Evolutionary conservation across 768 basidiomycete species (phyloP), one percentile per base, ranked within the genome.

Genomic region (Tulasnella sp.): DNA sequence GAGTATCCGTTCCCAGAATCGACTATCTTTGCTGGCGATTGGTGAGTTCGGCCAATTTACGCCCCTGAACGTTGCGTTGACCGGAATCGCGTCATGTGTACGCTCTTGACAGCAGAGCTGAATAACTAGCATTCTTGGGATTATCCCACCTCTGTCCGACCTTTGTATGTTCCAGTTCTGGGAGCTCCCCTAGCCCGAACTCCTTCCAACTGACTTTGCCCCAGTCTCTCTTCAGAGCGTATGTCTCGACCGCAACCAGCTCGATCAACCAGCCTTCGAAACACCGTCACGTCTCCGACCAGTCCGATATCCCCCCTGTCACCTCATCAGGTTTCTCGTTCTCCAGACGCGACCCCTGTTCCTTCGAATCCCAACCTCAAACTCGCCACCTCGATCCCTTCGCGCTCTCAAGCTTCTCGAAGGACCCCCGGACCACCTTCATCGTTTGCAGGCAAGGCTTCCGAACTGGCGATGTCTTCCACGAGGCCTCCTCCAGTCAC

Each of bases 291-390:
- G 4, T 60, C 58, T 60, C 58, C 58, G 2, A 22, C 58, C 58
- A 60, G 58, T 22, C 58, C 72, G 12, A 11, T 40, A 37, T 40
- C 72, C 31, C 72, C 72, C 34, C 12, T 74, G 11, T 74, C 72
- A 9, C 72, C 72, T 40, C 34, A 74, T 40, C 72, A n/a, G 34
- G 42, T 22, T 2, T 40, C 72, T n/a, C 72, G 79, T 75, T 75
- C 74, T 37, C 79, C 79, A 24, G 75, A 80, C 48, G 79, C 79
- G 42, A 80, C 79, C 4, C 79, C 79, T 22, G 58, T 80, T 24
- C 79, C 79, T 1, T 75, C 79, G 6, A 80, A 80, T 31, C 79
- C 79, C 34, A 75, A 80, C 41, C 41, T 24, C 16, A 72, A 74
- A 48, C 78, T 79, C 2, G 72, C 78, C 8, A 72, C 64, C 37